Base-by-base conservation (phyloP, 495 filamentous ascomycete genomes). In the Massariosphaeria phaeospora region DNA sequence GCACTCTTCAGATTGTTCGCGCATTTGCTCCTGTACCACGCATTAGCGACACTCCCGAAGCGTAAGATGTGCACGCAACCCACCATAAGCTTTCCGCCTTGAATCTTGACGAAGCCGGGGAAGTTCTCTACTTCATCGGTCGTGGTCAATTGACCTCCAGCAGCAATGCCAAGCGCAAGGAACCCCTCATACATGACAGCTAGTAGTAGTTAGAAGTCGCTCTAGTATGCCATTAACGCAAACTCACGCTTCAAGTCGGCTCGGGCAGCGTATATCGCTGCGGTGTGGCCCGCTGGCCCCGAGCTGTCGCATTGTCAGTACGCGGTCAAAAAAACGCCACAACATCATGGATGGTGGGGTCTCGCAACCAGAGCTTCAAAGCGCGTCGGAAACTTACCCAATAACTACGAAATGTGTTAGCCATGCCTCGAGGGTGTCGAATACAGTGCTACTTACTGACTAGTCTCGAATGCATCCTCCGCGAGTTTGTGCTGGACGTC, bases 101-200 rank as follows among this genome's bases (percentile, higher is more conserved):
- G 84, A 65, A 97, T 88, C 43, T 84, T 78, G 53, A 86, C 86
- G 75, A 96, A 98, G 30, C 93, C 93, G 45, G 93, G 93, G 73
- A 83, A 98, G 75, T 98, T 98, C 77, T 98, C 93, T 48, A 98
- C 83, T 55, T 98, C 93, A 65, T 95, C 96, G 52, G 93, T 98
- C 31, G 93, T 98, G 21, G 93, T 98, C 50, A 98, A 75, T 76
- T 98, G 93, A 27, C 93, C 93, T 64, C 93, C 93, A 42, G 93
- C 85, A 5, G 93, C 93, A 69, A 94, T 93, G 63, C 93, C 93
- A 64, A 96, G 94, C 59, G 93, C 93, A 55, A 98, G 84, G 77
- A 97, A 95, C 55, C 93, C 93, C 75, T 98, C 93, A 66, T 97
- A 98, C 50, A 98, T 75, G 54, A 96, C 86, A 31, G 93, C 86